phyloP scores from a whole-genome alignment of 768 basidiomycete genomes.

The Inosperma sp. region DNA sequence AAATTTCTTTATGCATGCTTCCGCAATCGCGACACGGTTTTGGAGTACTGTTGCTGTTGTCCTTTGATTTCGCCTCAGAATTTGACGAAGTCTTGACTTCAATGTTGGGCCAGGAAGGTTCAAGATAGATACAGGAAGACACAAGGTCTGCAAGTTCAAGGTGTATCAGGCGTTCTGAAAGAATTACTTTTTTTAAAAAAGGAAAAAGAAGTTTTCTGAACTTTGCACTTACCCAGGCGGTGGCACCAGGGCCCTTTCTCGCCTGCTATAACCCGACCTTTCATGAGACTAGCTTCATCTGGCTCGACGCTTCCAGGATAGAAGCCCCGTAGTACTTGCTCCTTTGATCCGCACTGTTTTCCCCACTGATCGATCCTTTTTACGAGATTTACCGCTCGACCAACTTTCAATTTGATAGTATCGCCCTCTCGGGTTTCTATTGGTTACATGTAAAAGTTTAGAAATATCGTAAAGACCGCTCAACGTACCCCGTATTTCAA shows the following conservation, averaged over 20 bases:
- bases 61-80: slow-evolving; percentile 13
- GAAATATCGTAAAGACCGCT: background rate
- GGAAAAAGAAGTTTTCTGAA: background rate
- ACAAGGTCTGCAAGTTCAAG: slow-evolving; percentile 72
- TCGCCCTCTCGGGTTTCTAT: slow-evolving; percentile 24
- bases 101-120: slow-evolving; percentile 42
- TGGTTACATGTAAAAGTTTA: background rate
- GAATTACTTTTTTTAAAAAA: slow-evolving; percentile 7
- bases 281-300: slow-evolving; percentile 49
- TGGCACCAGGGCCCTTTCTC: slow-evolving; percentile 63
- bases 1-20: slow-evolving; percentile 70
- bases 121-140: slow-evolving; percentile 54
- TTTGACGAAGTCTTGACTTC: slow-evolving; percentile 14
- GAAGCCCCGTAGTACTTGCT: slow-evolving; percentile 68
- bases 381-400: slow-evolving; percentile 66
- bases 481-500: slow-evolving; percentile 65
- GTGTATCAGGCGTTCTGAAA: slow-evolving; percentile 67
- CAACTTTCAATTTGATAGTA: slow-evolving; percentile 69
- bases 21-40: slow-evolving; percentile 44
- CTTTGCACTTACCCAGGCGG: slow-evolving; percentile 45
- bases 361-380: slow-evolving; percentile 76
- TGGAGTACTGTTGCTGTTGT: slow-evolving; percentile 12
- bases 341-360: slow-evolving; percentile 75
- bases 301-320: slow-evolving; percentile 57
- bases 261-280: slow-evolving; percentile 60